Evolutionary conservation across 495 filamentous ascomycete genomes (phyloP).

Genomic region (Glonium stellatum): DNA sequence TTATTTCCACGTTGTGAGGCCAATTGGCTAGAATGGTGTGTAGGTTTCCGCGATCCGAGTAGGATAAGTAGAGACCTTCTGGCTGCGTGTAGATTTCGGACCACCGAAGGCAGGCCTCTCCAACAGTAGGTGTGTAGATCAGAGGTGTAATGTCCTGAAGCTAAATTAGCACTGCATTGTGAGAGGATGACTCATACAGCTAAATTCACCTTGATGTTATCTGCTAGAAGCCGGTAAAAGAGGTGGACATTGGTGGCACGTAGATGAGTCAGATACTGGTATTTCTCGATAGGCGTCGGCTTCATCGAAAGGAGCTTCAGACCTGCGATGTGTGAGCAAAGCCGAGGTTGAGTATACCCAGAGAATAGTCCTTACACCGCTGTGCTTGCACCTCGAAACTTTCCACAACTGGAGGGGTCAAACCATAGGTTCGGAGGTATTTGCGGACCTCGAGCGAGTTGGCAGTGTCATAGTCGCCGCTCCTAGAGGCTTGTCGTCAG

Average conservation of each 20-base stretch:
- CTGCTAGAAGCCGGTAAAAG: constrained; percentile 88
- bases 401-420: constrained; percentile 65
- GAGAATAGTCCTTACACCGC: constrained; percentile 45
- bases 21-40: constrained; percentile 79
- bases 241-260: constrained; percentile 85
- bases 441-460: constrained; percentile 58
- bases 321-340: constrained; percentile 38
- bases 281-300: constrained; percentile 81
- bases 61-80: constrained; percentile 90
- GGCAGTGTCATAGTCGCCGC: constrained; percentile 51
- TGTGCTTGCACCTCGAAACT: constrained; percentile 60
- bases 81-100: constrained; percentile 92
- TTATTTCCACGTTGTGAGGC: constrained; percentile 90
- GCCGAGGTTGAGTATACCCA: constrained; percentile 1
- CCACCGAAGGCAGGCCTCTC: constrained; percentile 92
- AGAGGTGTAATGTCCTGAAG: constrained; percentile 75
- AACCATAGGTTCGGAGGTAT: constrained; percentile 62
- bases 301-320: constrained; percentile 70
- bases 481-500: constrained; percentile 20
- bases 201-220: constrained; percentile 66
- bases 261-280: constrained; percentile 82
- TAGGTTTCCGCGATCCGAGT: constrained; percentile 79
- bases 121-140: constrained; percentile 96
- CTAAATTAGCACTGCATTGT: background rate
- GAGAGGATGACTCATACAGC: background rate